A percentile compares a stretch with the other conserved stretches of the same genome.
These are phyloP conservation scores for Phytophthora litchii DNA, from an alignment of 352 stramenopile species.

Conservation along the genomic window DNA sequence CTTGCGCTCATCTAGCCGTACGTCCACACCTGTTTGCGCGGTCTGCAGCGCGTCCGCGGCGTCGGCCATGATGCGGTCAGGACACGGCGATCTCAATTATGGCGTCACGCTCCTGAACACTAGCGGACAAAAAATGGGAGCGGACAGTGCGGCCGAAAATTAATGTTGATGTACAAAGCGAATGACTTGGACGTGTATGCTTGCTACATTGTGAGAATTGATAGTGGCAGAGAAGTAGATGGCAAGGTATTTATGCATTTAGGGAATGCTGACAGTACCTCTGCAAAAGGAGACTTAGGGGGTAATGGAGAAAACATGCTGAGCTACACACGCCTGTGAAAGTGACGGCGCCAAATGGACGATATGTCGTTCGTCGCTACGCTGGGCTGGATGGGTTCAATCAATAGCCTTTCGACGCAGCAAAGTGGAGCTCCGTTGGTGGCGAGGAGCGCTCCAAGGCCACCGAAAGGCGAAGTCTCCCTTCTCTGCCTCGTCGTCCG, in stretches of 20 bases:
- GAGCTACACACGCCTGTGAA: slow-evolving; percentile 4
- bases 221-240: not conserved
- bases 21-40: slow-evolving; percentile 37
- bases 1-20: slow-evolving; percentile 71
- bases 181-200: not conserved
- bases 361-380: slow-evolving; percentile 13
- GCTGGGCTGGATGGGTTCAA: slow-evolving; percentile 18
- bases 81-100: slow-evolving; percentile 19
- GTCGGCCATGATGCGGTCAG: slow-evolving; percentile 21
- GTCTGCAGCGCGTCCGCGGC: slow-evolving; percentile 36
- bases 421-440: slow-evolving; percentile 3
- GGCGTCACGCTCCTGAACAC: slow-evolving; percentile 1
- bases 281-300: not conserved
- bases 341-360: slow-evolving; percentile 12
- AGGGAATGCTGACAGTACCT: not conserved
- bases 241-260: not conserved
- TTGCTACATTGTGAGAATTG: not conserved
- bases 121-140: not conserved
- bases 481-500: slow-evolving; percentile 26
- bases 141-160: not conserved
- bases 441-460: not conserved
- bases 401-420: slow-evolving; percentile 8
- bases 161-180: not conserved
- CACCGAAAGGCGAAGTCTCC: slow-evolving; percentile 25
- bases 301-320: slow-evolving; percentile 6